Base-by-base conservation (phyloP, 2,329 filamentous ascomycete species). In the Claviceps sp. region DNA sequence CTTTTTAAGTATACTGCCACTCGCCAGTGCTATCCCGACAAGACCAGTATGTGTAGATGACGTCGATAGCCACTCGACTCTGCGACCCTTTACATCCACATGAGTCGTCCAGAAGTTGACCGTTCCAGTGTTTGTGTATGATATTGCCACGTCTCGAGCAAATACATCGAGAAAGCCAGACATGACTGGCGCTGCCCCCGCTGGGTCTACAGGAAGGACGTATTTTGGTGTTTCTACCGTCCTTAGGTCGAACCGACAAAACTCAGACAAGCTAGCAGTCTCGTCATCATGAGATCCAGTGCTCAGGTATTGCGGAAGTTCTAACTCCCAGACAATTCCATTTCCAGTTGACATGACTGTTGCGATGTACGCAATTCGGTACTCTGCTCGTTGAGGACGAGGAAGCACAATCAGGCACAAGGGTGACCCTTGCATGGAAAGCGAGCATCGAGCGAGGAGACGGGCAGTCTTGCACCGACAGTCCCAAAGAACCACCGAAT, bases 31-130 rank as follows among this genome's bases (percentile, higher is more conserved):
- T 24, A 87, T 86, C 30, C 85, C 78, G 0, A 68, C 65, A 17
- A 95, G 75, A 1, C 84, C 82, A 1, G 90, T 95, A 57, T 94
- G 85, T 55, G 93, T 84, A 0, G 79, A 83, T 17, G 85, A 89
- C 0, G 89, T 95, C 8, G 83, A 78, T 2, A 95, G 72, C 89
- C 89, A 95, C 56, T 90, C 85, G 8, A 93, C 76, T 41, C 73
- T 76, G 8, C 70, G 67, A n/a, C 73, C 70, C 26, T 75, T 69
- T 4, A 71, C 64, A 58, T 89, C 78, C 39, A 95, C 76, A 52
- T 84, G 81, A 3, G 87, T 87, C 3, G 89, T 89, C 89, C 89
- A 95, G 41, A 90, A 91, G 55, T 85, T 82, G 44, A 95, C 77
- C 5, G 83, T 72, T 0, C 89, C 90, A 10, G 76, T 76, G 22